These are phyloP conservation scores for Torrubiella hemipterigena DNA, from an alignment of 2,329 filamentous ascomycete genomes.

Conservation along the genomic window DNA sequence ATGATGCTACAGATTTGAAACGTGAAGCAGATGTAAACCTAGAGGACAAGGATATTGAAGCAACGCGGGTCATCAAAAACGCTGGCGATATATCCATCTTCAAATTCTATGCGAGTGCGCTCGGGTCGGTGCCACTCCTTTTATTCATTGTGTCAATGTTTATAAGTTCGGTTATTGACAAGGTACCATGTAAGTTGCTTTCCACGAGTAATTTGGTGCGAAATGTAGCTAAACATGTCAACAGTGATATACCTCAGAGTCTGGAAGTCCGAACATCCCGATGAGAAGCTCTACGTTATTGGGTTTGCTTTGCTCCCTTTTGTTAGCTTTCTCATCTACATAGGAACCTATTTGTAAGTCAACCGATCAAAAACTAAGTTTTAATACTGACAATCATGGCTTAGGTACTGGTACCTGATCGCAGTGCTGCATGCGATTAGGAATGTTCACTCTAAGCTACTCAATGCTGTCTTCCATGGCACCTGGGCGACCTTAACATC, in stretches of 20 bases:
- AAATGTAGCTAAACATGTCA: too few relatives aligned
- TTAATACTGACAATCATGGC: background rate
- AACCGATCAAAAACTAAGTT: background rate
- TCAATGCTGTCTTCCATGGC: background rate
- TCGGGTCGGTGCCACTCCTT: too few relatives aligned
- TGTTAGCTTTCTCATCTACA: background rate
- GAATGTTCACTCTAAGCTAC: background rate
- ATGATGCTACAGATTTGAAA: too few relatives aligned
- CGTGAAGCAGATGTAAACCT: too few relatives aligned
- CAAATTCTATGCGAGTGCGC: too few relatives aligned
- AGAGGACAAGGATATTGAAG: too few relatives aligned
- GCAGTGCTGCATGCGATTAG: background rate
- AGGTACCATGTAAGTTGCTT: too few relatives aligned
- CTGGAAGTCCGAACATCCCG: conserved; percentile 4
- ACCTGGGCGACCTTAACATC: background rate
- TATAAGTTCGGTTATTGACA: too few relatives aligned
- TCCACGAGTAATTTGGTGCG: too few relatives aligned
- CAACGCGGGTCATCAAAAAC: too few relatives aligned
- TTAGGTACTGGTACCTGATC: background rate
- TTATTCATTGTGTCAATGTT: too few relatives aligned
- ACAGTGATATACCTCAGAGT: background rate
- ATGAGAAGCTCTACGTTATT: conserved; percentile 2
- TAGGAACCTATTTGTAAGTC: background rate
- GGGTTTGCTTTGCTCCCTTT: background rate
- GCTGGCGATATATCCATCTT: too few relatives aligned